Percentiles rank a stretch among this genome's conserved stretches.
phyloP scores from a whole-genome alignment of 2,329 filamentous ascomycete genomes.

The Neopestalotiopsis sp. region DNA sequence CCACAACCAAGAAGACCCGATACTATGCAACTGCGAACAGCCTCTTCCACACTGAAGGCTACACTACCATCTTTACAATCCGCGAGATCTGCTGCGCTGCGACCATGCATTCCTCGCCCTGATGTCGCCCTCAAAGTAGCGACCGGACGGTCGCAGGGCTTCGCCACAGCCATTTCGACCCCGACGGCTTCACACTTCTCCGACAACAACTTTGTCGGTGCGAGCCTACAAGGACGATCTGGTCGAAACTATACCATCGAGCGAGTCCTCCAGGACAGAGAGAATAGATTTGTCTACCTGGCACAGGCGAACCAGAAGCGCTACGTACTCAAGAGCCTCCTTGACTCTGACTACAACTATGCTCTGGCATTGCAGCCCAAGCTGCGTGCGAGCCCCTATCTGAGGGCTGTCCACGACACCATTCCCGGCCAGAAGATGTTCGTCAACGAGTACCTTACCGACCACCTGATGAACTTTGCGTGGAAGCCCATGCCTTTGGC shows the following conservation, averaged over 20 bases:
- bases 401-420: constrained; percentile 46
- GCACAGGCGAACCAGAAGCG: constrained; percentile 40
- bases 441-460: constrained; percentile 49
- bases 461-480: constrained; percentile 47
- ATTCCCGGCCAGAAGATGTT: constrained; percentile 51
- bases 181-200: not conserved
- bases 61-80: constrained; percentile 4
- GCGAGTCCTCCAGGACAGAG: constrained; percentile 41
- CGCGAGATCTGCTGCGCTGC: not conserved
- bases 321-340: constrained; percentile 41
- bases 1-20: not conserved
- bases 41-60: constrained; percentile 10
- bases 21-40: constrained; percentile 19
- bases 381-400: constrained; percentile 39
- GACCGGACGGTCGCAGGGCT: constrained; percentile 11
- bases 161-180: constrained; percentile 2
- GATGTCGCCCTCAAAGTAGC: not conserved
- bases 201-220: constrained; percentile 15
- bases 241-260: constrained; percentile 39
- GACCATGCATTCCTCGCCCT: not conserved
- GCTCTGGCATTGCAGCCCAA: constrained; percentile 37
- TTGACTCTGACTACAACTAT: constrained; percentile 41
- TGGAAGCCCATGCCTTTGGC: constrained; percentile 44
- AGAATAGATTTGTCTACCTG: constrained; percentile 40
- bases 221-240: constrained; percentile 26